Percentiles rank a stretch among this genome's conserved stretches.
phyloP scores from a whole-genome alignment of 306 rosid species.

The Begonia peltatifolia region DNA sequence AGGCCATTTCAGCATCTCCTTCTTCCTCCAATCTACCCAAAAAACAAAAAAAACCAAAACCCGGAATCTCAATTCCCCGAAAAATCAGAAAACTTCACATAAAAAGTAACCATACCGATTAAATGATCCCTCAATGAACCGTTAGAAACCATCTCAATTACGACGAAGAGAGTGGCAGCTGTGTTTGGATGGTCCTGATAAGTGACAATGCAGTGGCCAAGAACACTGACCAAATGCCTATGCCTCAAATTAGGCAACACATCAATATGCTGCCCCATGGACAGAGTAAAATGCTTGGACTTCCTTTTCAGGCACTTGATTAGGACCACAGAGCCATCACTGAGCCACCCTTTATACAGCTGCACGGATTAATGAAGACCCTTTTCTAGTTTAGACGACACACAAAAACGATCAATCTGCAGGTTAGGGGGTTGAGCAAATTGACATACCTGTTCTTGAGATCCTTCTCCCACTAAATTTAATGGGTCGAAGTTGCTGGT shows the following conservation, averaged over 20 bases:
- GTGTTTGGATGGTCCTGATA: constrained; percentile 39
- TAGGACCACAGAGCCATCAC: constrained; percentile 48
- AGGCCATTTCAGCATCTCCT: constrained; percentile 72
- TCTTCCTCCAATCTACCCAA: constrained; percentile 53
- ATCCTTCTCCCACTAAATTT: constrained; percentile 40
- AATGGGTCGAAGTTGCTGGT: constrained; percentile 54
- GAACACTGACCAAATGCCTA: constrained; percentile 65
- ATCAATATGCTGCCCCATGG: constrained; percentile 31
- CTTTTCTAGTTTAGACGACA: too few relatives aligned
- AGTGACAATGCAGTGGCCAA: constrained; percentile 55
- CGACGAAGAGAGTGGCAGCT: constrained; percentile 38
- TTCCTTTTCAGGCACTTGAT: constrained; percentile 37
- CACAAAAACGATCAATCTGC: too few relatives aligned
- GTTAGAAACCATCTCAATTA: constrained; percentile 43
- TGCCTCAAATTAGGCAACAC: constrained; percentile 57
- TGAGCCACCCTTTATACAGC: constrained; percentile 58
- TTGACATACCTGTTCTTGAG: constrained; percentile 45
- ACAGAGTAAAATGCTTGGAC: constrained; percentile 33
- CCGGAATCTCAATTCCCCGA: neutral
- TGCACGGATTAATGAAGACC: constrained; percentile 6
- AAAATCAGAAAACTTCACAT: neutral
- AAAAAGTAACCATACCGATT: constrained; percentile 27
- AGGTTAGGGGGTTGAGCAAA: constrained; percentile 3
- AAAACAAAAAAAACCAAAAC: neutral
- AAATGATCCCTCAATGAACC: constrained; percentile 46